phyloP scores from a whole-genome alignment of 805 yeast genomes.

The Lipomyces mesembrius region DNA sequence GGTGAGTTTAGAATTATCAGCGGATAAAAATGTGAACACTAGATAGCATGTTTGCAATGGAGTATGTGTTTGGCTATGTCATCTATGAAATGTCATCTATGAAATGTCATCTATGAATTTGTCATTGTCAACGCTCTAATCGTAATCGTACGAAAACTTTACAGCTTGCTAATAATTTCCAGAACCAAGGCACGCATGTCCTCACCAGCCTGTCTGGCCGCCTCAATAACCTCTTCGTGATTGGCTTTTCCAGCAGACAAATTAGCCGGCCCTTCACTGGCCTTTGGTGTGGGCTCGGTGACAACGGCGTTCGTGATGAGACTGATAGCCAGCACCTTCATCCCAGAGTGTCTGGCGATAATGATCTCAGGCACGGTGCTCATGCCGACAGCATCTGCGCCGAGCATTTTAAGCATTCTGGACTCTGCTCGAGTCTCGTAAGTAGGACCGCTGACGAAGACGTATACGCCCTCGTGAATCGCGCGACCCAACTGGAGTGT shows the following conservation, averaged over 20 bases:
- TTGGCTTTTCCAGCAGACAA: constrained; percentile 79
- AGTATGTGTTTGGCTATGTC: background rate
- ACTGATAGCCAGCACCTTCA: constrained; percentile 81
- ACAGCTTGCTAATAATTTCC: constrained; percentile 40
- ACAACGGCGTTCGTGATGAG: constrained; percentile 86
- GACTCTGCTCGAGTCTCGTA: constrained; percentile 92
- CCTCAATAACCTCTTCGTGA: constrained; percentile 88
- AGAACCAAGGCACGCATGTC: constrained; percentile 73
- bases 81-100: background rate
- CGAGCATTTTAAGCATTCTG: constrained; percentile 67
- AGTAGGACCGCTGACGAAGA: constrained; percentile 89
- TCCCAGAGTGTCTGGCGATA: constrained; percentile 85
- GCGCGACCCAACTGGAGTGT: constrained; percentile 56
- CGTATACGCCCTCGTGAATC: constrained; percentile 85
- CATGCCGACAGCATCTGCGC: constrained; percentile 98
- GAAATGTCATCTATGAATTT: too few species aligned
- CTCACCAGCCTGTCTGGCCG: constrained; percentile 75
- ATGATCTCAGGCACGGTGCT: constrained; percentile 96
- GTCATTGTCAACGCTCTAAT: background rate
- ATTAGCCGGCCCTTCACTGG: constrained; percentile 38
- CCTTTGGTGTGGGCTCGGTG: constrained; percentile 52
- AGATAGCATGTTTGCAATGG: background rate
- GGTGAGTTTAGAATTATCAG: background rate
- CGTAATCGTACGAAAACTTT: background rate
- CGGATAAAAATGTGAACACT: background rate